phyloP scores from a whole-genome alignment of 1,139 yeast genomes.

The Candida sojae region DNA sequence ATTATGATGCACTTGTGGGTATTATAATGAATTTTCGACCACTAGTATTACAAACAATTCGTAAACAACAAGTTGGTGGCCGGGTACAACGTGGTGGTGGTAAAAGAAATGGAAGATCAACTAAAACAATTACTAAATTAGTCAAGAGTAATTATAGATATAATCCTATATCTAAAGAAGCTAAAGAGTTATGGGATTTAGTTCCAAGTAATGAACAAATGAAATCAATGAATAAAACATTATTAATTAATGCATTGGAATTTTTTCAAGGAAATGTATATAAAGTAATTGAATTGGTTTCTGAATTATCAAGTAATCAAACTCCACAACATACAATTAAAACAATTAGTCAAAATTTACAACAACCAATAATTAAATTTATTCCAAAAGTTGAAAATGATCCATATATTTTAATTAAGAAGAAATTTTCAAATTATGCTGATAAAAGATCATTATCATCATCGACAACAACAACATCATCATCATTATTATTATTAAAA shows the following conservation, averaged over 20 bases:
- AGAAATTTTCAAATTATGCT: slow-evolving; percentile 6
- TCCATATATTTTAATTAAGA: slow-evolving; percentile 3
- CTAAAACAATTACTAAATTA: neutral
- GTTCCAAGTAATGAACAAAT: slow-evolving; percentile 24
- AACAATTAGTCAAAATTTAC: neutral
- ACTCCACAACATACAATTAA: neutral
- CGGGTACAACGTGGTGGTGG: slow-evolving; percentile 17
- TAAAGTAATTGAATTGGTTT: slow-evolving; percentile 28
- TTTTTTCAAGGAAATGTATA: slow-evolving; percentile 43
- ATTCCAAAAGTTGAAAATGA: slow-evolving; percentile 1
- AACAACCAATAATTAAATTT: slow-evolving; percentile 1
- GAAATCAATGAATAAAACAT: slow-evolving; percentile 24
- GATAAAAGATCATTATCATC: neutral
- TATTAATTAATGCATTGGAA: slow-evolving; percentile 36
- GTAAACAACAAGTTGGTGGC: slow-evolving; percentile 1
- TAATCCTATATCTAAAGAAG: slow-evolving; percentile 17
- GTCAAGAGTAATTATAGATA: slow-evolving; percentile 13
- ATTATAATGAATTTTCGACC: slow-evolving; percentile 23
- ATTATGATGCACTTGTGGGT: slow-evolving; percentile 27
- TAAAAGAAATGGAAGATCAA: slow-evolving; percentile 24
- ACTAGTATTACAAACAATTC: slow-evolving; percentile 4
- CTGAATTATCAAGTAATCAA: slow-evolving; percentile 8
- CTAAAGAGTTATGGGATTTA: slow-evolving; percentile 19
- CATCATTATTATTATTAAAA: neutral
- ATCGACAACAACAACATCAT: no score